These are phyloP conservation scores for Urtica urens DNA, from an alignment of 306 rosid species.

Conservation along the genomic window DNA sequence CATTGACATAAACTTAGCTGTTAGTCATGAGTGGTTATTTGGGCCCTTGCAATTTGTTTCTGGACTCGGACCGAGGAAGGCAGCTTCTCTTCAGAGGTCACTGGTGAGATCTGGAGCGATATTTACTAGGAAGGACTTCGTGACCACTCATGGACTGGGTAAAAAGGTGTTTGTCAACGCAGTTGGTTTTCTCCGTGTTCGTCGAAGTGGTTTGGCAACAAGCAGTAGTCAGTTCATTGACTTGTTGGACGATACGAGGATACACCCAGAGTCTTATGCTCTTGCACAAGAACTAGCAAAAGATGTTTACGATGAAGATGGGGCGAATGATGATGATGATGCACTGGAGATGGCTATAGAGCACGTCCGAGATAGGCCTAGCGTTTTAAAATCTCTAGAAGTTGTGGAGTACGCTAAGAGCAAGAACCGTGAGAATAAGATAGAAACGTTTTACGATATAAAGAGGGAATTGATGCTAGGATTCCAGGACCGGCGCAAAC, in stretches of 20 bases:
- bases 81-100: conserved; percentile 84
- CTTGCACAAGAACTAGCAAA: conserved; percentile 93
- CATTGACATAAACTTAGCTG: conserved; percentile 79
- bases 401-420: conserved; percentile 62
- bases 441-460: conserved; percentile 65
- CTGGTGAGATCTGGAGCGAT: conserved; percentile 84
- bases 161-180: conserved; percentile 93
- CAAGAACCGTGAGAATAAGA: conserved; percentile 54
- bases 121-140: conserved; percentile 78
- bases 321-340: conserved; percentile 81
- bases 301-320: conserved; percentile 82
- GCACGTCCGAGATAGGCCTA: conserved; percentile 84
- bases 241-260: conserved; percentile 93
- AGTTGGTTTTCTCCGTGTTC: conserved; percentile 86
- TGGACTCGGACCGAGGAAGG: conserved; percentile 98
- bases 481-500: conserved; percentile 95
- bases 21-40: conserved; percentile 88
- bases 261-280: conserved; percentile 89
- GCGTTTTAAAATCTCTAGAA: conserved; percentile 58
- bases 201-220: conserved; percentile 89
- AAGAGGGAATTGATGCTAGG: conserved; percentile 87
- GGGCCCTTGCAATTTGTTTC: conserved; percentile 82
- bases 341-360: conserved; percentile 96
- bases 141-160: conserved; percentile 67
- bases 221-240: conserved; percentile 87